These are phyloP conservation scores for Nephromyces sp. DNA, from an alignment of 169 alveolate genomes.

Conservation along the genomic window DNA sequence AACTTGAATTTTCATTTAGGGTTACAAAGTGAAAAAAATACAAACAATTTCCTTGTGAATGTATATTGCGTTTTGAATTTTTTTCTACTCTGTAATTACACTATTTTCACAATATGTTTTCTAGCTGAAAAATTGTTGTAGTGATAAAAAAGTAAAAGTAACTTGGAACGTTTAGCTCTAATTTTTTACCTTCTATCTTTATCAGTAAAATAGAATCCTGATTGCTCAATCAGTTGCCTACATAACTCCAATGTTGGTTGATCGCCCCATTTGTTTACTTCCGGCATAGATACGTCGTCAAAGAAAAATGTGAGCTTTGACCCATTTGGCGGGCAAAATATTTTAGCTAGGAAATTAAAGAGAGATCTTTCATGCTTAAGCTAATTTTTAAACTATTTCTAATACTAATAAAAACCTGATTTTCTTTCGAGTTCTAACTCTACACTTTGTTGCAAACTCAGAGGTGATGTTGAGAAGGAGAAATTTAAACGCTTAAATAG, in stretches of 20 bases:
- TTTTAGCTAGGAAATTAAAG: too few relatives aligned
- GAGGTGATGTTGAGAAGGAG: constrained; percentile 89
- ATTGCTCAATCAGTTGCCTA: constrained; percentile 82
- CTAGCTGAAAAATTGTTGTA: not conserved
- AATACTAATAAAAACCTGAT: constrained; percentile 81
- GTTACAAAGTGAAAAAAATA: not conserved
- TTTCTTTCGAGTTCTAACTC: constrained; percentile 89
- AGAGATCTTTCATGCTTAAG: too few relatives aligned
- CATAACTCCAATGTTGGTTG: constrained; percentile 85
- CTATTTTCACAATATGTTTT: not conserved
- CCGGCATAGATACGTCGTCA: constrained; percentile 92
- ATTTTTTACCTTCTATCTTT: constrained; percentile 65
- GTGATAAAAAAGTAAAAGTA: not conserved
- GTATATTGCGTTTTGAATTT: not conserved
- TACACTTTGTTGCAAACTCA: constrained; percentile 76
- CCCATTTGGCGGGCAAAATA: too few relatives aligned
- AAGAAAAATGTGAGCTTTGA: constrained; percentile 79
- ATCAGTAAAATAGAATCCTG: constrained; percentile 85
- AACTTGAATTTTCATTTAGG: not conserved
- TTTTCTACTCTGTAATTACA: not conserved
- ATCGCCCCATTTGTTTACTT: constrained; percentile 91
- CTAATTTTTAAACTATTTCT: too few relatives aligned
- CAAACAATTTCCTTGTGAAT: too few relatives aligned
- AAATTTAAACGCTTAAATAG: constrained; percentile 84
- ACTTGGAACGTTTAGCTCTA: not conserved